Percentiles rank a stretch among this genome's conserved stretches.
Evolutionary conservation across 1,284 basidiomycete genomes (phyloP).

Genomic region (Cryptococcus deneoformans): DNA sequence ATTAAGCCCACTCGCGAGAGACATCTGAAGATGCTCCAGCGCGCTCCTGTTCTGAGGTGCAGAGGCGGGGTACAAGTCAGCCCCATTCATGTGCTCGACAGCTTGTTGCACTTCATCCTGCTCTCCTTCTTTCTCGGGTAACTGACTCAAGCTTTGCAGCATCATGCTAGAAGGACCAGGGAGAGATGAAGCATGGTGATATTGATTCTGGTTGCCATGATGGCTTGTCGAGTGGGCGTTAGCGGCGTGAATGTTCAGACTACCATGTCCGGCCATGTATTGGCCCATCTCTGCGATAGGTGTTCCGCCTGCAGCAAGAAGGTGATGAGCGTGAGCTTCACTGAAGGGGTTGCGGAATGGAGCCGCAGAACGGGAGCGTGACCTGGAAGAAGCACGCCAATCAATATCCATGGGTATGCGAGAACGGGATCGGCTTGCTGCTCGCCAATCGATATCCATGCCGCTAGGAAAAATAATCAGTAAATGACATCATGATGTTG

Average conservation of each 20-base stretch:
- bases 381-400: conserved; percentile 52
- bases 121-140: background rate
- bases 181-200: conserved; percentile 4
- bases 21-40: conserved; percentile 16
- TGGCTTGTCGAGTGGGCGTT: background rate
- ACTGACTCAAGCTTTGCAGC: background rate
- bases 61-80: conserved; percentile 22
- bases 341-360: conserved; percentile 24
- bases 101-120: background rate
- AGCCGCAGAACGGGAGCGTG: conserved; percentile 55
- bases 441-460: conserved; percentile 86
- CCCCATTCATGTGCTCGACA: conserved; percentile 12
- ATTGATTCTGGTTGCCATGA: background rate
- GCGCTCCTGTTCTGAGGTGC: conserved; percentile 16
- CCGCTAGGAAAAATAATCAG: conserved; percentile 32
- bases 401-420: conserved; percentile 67
- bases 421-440: conserved; percentile 86
- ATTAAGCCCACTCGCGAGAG: conserved; percentile 15
- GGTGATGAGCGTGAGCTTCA: conserved; percentile 49
- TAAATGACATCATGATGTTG: background rate
- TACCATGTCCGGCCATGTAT: conserved; percentile 11
- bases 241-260: background rate
- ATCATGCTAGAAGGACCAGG: conserved; percentile 5
- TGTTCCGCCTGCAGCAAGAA: conserved; percentile 45
- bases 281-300: conserved; percentile 12